Evolutionary conservation across 345 rosid species (phyloP).

Genomic region (Acer saccharum): DNA sequence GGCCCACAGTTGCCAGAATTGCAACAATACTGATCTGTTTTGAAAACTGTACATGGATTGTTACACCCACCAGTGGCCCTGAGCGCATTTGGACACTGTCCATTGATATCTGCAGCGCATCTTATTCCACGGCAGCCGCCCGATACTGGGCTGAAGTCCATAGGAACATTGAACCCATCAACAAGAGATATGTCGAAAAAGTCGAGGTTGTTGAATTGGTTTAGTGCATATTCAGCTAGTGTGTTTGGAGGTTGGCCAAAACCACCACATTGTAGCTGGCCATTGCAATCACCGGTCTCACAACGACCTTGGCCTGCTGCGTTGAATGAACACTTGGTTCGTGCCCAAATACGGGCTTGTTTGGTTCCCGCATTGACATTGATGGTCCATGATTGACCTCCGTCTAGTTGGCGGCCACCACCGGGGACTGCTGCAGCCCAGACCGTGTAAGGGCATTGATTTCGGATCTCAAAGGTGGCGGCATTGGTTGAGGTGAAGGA

Average conservation of each 20-base stretch:
- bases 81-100: constrained; percentile 54
- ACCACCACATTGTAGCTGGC: constrained; percentile 42
- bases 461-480: constrained; percentile 7
- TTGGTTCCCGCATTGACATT: not conserved
- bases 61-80: constrained; percentile 35
- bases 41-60: constrained; percentile 55
- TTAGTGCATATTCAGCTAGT: constrained; percentile 58
- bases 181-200: constrained; percentile 56
- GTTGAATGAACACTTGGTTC: not conserved
- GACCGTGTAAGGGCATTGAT: not conserved
- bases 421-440: constrained; percentile 15
- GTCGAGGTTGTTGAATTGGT: constrained; percentile 48
- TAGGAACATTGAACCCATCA: constrained; percentile 55
- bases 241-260: constrained; percentile 66
- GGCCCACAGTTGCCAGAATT: constrained; percentile 27
- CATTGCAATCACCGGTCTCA: constrained; percentile 57
- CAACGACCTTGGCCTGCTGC: constrained; percentile 35
- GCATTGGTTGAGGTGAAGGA: not conserved
- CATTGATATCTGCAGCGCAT: constrained; percentile 54
- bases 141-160: constrained; percentile 50
- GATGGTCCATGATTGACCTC: constrained; percentile 1
- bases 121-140: constrained; percentile 39
- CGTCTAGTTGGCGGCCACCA: not conserved
- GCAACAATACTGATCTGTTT: constrained; percentile 53
- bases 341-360: constrained; percentile 13